Percentiles rank a stretch among this genome's conserved stretches.
phyloP scores from a whole-genome alignment of 1,284 basidiomycete species.

The Sutorius eximius region DNA sequence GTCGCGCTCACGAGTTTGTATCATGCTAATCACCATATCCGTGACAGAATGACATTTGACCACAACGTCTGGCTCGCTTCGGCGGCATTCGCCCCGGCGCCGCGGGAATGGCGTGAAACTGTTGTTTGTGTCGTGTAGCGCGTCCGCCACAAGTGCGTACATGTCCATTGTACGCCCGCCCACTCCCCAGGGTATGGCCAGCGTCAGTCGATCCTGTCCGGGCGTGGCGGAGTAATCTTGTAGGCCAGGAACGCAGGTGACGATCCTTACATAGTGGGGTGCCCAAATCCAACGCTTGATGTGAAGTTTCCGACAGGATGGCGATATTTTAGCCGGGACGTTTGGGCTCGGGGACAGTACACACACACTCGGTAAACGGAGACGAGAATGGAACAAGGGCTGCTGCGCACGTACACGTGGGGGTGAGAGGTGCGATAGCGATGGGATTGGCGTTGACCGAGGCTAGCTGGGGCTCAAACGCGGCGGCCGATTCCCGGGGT shows the following conservation, averaged over 20 bases:
- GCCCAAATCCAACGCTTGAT: neutral
- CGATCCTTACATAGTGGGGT: slow-evolving; percentile 7
- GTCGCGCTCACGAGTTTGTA: neutral
- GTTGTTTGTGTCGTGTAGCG: neutral
- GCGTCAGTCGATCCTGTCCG: neutral
- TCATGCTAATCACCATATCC: neutral
- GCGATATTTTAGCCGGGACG: slow-evolving; percentile 1
- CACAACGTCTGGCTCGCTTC: neutral
- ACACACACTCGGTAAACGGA: neutral
- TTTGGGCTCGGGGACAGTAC: neutral
- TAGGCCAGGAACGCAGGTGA: neutral
- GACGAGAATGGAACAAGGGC: slow-evolving; percentile 2
- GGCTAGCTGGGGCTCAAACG: neutral
- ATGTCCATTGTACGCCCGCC: neutral
- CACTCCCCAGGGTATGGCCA: neutral
- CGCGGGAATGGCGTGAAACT: neutral
- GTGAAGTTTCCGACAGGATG: slow-evolving; percentile 18
- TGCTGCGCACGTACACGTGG: neutral
- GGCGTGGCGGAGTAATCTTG: slow-evolving; percentile 13
- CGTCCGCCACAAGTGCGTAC: too few species aligned
- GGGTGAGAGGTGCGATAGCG: neutral
- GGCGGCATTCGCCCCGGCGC: neutral
- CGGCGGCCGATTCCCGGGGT: slow-evolving; percentile 9
- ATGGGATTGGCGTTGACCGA: too few species aligned
- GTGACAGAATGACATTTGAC: neutral